Conservation (phyloP, 2,329 filamentous ascomycete genomes). For the Trichoderma lentiforme region DNA sequence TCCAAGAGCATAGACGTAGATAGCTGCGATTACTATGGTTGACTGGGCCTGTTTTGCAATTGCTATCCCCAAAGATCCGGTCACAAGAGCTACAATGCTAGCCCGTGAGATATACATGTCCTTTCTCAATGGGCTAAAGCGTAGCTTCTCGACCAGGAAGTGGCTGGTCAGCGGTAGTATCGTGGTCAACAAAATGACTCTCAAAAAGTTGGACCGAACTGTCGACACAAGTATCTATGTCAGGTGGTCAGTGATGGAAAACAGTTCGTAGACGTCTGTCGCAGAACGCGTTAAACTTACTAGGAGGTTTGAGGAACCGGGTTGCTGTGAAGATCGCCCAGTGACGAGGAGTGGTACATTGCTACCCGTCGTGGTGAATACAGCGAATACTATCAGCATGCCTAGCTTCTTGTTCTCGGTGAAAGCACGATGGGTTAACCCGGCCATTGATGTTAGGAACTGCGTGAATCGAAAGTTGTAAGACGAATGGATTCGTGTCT, state of each 20-base stretch:
- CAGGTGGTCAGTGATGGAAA: background rate
- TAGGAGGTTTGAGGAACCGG: background rate
- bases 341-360: background rate
- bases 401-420: conserved; percentile 4
- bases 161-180: conserved; percentile 3
- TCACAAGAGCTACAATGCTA: conserved; percentile 8
- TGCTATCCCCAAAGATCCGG: conserved; percentile 1
- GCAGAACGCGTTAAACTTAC: background rate
- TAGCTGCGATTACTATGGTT: background rate
- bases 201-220: background rate
- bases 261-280: background rate
- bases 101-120: background rate
- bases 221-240: background rate
- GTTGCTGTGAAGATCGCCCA: background rate
- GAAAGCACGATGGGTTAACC: background rate
- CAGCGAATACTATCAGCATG: background rate
- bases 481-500: background rate
- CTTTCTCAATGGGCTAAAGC: background rate
- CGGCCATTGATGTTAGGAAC: conserved; percentile 2
- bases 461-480: background rate
- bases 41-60: background rate
- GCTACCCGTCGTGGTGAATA: conserved; percentile 1
- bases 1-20: conserved; percentile 7
- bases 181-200: background rate
- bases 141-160: background rate